These are phyloP conservation scores for Lactarius psammicola DNA, from an alignment of 768 basidiomycete species.

Conservation along the genomic window DNA sequence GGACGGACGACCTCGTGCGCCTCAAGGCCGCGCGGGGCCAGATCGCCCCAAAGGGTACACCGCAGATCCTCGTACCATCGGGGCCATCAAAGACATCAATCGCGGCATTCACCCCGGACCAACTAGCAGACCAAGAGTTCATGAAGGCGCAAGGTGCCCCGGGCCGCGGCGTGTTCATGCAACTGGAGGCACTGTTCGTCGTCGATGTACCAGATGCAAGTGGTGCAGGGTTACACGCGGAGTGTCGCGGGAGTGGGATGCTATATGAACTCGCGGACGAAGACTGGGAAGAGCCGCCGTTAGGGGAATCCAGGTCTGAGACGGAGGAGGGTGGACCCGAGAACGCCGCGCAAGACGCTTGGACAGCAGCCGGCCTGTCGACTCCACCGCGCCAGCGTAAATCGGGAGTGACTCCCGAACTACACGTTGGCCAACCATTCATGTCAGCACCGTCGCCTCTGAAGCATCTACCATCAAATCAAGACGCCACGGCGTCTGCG, in stretches of 20 bases:
- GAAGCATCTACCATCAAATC: slow-evolving; percentile 36
- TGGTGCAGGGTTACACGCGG: slow-evolving; percentile 44
- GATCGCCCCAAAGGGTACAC: slow-evolving; percentile 64
- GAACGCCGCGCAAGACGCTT: slow-evolving; percentile 19
- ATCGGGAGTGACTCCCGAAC: slow-evolving; percentile 16
- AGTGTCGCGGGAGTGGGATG: slow-evolving; percentile 69
- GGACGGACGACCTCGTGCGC: slow-evolving; percentile 81
- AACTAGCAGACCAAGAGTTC: slow-evolving; percentile 21
- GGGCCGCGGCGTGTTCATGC: slow-evolving; percentile 69
- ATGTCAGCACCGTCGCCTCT: slow-evolving; percentile 37
- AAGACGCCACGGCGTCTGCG: slow-evolving; percentile 32
- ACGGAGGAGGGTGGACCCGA: slow-evolving; percentile 37
- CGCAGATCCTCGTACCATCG: slow-evolving; percentile 58
- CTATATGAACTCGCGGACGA: slow-evolving; percentile 76
- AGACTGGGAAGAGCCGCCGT: slow-evolving; percentile 54
- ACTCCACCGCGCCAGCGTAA: slow-evolving; percentile 8
- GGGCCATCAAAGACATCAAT: slow-evolving; percentile 43
- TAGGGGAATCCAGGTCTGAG: slow-evolving; percentile 14
- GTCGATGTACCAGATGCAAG: slow-evolving; percentile 50
- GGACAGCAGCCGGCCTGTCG: slow-evolving; percentile 14
- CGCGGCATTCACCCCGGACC: slow-evolving; percentile 20
- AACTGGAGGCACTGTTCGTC: slow-evolving; percentile 61
- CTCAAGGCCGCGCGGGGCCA: slow-evolving; percentile 66
- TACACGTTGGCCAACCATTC: slow-evolving; percentile 30
- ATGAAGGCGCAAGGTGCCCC: slow-evolving; percentile 46